Evolutionary conservation across 1,284 basidiomycete species (phyloP).

Genomic region (Cutaneotrichosporon sp.): DNA sequence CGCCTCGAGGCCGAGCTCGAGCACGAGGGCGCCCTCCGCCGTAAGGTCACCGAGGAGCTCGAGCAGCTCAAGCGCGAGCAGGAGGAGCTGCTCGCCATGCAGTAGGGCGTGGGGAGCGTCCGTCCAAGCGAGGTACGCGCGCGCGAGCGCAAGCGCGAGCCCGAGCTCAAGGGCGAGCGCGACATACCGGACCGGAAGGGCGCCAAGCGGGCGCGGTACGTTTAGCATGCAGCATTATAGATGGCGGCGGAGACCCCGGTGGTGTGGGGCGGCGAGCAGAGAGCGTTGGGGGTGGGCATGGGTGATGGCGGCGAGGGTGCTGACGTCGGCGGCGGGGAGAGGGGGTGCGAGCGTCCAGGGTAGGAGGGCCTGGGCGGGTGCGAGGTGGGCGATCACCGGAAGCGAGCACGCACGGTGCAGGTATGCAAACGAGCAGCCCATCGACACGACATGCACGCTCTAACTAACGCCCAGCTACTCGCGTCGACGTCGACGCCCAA

Average conservation of each 20-base stretch:
- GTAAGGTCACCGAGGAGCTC: conserved; percentile 1
- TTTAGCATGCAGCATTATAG: conserved; percentile 2
- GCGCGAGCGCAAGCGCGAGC: background rate
- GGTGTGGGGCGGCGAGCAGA: no score
- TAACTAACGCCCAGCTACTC: no score
- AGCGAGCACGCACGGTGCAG: no score
- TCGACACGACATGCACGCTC: no score
- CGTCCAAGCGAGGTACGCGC: background rate
- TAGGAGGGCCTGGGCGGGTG: background rate
- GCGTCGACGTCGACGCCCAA: no score
- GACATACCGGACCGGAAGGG: background rate
- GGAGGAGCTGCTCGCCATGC: conserved; percentile 13
- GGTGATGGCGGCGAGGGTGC: background rate
- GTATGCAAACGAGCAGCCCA: no score
- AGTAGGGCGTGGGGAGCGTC: conserved; percentile 3
- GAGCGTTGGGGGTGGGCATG: background rate
- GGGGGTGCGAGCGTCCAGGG: background rate
- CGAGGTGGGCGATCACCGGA: no score
- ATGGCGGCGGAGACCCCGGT: background rate
- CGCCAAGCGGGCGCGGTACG: background rate
- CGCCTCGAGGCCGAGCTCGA: conserved; percentile 10
- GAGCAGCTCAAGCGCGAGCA: conserved; percentile 6
- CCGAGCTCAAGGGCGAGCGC: no score
- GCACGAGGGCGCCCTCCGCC: background rate
- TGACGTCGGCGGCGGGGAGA: background rate